Percentiles rank a stretch among this genome's conserved stretches.
These are phyloP conservation scores for Cinnamomum micranthum DNA, from an alignment of 164 flowering plant genomes.

Conservation along the genomic window DNA sequence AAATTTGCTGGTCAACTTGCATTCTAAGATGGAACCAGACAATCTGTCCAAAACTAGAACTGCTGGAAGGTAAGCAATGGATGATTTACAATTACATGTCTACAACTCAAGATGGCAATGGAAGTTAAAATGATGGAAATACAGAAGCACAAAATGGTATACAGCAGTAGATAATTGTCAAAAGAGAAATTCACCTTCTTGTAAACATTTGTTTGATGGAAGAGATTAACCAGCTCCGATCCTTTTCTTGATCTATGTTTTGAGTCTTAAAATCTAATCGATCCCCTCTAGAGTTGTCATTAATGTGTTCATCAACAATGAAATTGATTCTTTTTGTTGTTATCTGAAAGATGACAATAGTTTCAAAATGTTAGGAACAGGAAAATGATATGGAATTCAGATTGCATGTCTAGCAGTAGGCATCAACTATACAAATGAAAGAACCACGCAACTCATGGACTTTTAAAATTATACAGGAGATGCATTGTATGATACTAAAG, in stretches of 20 bases:
- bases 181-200: slow-evolving; percentile 55
- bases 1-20: too few relatives aligned
- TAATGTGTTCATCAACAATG: slow-evolving; percentile 56
- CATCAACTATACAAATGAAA: not conserved
- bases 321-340: slow-evolving; percentile 87
- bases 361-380: not conserved
- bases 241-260: slow-evolving; percentile 49
- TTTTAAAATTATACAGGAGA: not conserved
- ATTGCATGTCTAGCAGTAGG: not conserved
- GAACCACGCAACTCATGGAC: not conserved
- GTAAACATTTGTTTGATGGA: slow-evolving; percentile 92
- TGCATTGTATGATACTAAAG: too few relatives aligned
- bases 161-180: not conserved
- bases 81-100: not conserved
- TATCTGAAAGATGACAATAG: slow-evolving; percentile 46
- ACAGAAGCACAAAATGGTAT: not conserved
- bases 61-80: not conserved
- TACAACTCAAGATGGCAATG: not conserved
- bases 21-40: not conserved
- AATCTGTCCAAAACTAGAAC: not conserved
- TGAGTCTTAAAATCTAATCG: slow-evolving; percentile 28
- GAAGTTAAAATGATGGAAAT: not conserved
- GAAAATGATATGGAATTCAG: not conserved
- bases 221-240: slow-evolving; percentile 78
- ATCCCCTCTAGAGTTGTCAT: slow-evolving; percentile 34